phyloP scores from a whole-genome alignment of 257 asterid species.

The Solanum sejunctum region DNA sequence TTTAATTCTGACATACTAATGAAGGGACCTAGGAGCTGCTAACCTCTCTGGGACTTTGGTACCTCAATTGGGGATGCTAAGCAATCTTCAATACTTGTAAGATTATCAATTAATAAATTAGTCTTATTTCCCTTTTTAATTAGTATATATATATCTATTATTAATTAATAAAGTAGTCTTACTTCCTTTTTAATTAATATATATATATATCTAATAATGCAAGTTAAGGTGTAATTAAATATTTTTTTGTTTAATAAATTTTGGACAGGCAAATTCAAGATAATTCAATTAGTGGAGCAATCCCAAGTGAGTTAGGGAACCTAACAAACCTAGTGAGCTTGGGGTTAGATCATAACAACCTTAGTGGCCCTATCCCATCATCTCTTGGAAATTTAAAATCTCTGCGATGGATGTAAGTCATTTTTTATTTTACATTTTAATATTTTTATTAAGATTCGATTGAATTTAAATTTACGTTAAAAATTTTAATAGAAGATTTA shows the following conservation, averaged over 20 bases:
- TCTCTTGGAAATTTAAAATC: constrained; percentile 23
- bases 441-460: not conserved
- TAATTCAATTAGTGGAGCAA: constrained; percentile 20
- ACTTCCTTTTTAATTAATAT: not conserved
- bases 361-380: constrained; percentile 27
- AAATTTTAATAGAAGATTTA: not conserved
- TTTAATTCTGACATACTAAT: not conserved
- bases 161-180: not conserved
- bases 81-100: constrained; percentile 36
- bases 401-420: constrained; percentile 17
- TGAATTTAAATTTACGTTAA: not conserved
- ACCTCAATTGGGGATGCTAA: constrained; percentile 18
- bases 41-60: constrained; percentile 19
- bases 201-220: not conserved
- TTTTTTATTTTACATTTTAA: not conserved
- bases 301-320: constrained; percentile 30
- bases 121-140: not conserved
- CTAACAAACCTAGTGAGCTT: constrained; percentile 13
- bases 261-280: constrained; percentile 3
- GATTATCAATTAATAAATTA: not conserved
- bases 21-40: constrained; percentile 32
- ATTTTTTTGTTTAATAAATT: not conserved
- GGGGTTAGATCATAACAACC: constrained; percentile 10
- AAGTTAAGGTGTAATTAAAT: not conserved
- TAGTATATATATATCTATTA: not conserved